Conservation (phyloP, 495 filamentous ascomycete species). For the Hypoxylon trugodes region DNA sequence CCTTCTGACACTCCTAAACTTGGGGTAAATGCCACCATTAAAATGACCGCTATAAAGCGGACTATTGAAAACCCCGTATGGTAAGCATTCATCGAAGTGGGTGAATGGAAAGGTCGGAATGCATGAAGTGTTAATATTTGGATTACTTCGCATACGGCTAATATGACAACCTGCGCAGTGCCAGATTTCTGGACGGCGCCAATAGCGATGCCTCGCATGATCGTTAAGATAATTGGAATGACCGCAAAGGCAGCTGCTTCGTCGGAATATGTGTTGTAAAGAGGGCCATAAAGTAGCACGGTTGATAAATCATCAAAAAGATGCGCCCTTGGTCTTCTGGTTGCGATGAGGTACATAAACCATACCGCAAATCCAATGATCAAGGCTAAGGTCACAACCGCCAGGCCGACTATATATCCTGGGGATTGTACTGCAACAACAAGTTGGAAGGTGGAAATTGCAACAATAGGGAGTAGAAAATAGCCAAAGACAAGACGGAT, state of each 20-base stretch:
- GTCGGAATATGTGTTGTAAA: slow-evolving; percentile 99
- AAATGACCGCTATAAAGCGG: slow-evolving; percentile 78
- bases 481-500: slow-evolving; percentile 92
- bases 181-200: slow-evolving; percentile 93
- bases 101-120: slow-evolving; percentile 86
- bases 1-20: slow-evolving; percentile 78
- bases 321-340: slow-evolving; percentile 80
- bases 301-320: slow-evolving; percentile 94
- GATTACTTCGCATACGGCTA: slow-evolving; percentile 94
- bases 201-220: slow-evolving; percentile 87
- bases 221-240: slow-evolving; percentile 82
- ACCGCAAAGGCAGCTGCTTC: slow-evolving; percentile 84
- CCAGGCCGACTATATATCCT: slow-evolving; percentile 72
- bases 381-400: slow-evolving; percentile 75
- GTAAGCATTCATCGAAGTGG: slow-evolving; percentile 98
- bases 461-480: slow-evolving; percentile 84
- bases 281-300: slow-evolving; percentile 86
- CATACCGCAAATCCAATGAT: slow-evolving; percentile 78
- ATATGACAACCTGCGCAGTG: slow-evolving; percentile 87
- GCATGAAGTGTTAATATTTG: slow-evolving; percentile 87
- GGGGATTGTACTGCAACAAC: slow-evolving; percentile 76
- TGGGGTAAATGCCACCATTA: slow-evolving; percentile 89
- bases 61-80: slow-evolving; percentile 84
- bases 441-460: slow-evolving; percentile 89
- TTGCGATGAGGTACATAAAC: slow-evolving; percentile 80